Evolutionary conservation across 495 filamentous ascomycete species (phyloP).

Genomic region (Entonaema liquescens): DNA sequence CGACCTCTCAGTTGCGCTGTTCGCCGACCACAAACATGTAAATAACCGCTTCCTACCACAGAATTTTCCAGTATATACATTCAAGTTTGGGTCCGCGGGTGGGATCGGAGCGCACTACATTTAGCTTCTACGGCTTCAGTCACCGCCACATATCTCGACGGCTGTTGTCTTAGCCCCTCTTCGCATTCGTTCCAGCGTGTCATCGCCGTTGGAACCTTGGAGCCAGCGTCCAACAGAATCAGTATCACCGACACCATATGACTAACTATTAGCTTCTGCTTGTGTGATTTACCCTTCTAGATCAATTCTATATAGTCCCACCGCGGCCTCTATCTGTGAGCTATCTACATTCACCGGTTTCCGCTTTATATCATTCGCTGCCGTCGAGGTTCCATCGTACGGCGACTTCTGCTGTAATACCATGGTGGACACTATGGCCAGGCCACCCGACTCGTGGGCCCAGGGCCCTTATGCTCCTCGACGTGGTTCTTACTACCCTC

Average conservation of each 20-base stretch:
- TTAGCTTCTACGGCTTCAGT: constrained; percentile 15
- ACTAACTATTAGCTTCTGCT: constrained; percentile 14
- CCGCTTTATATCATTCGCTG: constrained; percentile 44
- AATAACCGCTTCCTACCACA: constrained; percentile 38
- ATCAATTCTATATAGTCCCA: constrained; percentile 38
- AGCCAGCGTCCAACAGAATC: constrained; percentile 13
- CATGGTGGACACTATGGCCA: constrained; percentile 59
- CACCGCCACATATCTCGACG: constrained; percentile 24
- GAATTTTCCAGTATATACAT: constrained; percentile 22
- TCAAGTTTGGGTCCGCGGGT: constrained; percentile 36
- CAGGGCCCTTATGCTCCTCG: constrained; percentile 53
- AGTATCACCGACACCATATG: constrained; percentile 32
- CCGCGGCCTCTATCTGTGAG: constrained; percentile 20
- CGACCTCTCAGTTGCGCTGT: constrained; percentile 34
- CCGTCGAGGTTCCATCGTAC: constrained; percentile 51
- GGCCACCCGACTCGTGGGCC: constrained; percentile 51
- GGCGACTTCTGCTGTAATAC: constrained; percentile 52
- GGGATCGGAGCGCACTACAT: constrained; percentile 30
- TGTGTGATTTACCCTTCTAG: constrained; percentile 20
- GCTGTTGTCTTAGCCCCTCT: constrained; percentile 31
- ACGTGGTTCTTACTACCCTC: constrained; percentile 51
- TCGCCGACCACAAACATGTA: constrained; percentile 39
- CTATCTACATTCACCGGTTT: constrained; percentile 14
- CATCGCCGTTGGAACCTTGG: constrained; percentile 10
- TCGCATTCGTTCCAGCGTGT: constrained; percentile 17